Base-by-base conservation (phyloP, 73 alveolate species). In the Symbiodinium pilosum region DNA sequence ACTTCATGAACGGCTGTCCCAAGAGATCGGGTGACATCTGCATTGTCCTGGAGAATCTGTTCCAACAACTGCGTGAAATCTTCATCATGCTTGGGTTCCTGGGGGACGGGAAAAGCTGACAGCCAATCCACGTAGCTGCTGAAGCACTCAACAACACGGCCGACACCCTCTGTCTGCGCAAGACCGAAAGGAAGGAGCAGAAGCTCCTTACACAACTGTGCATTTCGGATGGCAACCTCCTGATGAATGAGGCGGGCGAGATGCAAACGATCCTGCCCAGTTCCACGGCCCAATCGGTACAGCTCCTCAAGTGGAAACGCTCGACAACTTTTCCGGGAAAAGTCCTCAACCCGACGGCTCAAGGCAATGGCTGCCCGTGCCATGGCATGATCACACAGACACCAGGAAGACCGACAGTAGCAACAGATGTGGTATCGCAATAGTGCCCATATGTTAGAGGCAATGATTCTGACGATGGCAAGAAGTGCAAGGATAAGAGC, bases 161-260 rank as follows among this genome's bases (percentile, higher is more conserved):
- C 81, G 7, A 92, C 83, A 11, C 98, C 98, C 6, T 36, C 32
- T 69, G 98, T 92, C 91, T 92, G 87, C 36, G 98, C 98, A 84
- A 92, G 36, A 44, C 98, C 98, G 73, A 92, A 92, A 42, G 98
- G 98, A 26, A 92, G 71, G 24, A 92, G 91, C 44, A 69, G 32
- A 9, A 92, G 98, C 83, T 92, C 98, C 56, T 92, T 92, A 83
- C 98, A 92, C 51, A 92, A 39, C 98, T 92, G 98, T 26, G 98
- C 98, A 69, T 92, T 92, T 6, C 98, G 98, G 30, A 92, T 92
- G 42, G 98, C 98, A 28, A 92, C 81, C 98, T 92, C 98, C 86
- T 88, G 95, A 41, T 88, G 95, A 34, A 88, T 88, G 69, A 88
- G 86, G 28, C 81, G 95, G 43, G 95, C 95, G 54, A 88, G 75